A percentile compares a stretch with the other conserved stretches of the same genome.
Evolutionary conservation across 352 stramenopile genomes (phyloP).

Genomic region (Pythium pyrilobum): DNA sequence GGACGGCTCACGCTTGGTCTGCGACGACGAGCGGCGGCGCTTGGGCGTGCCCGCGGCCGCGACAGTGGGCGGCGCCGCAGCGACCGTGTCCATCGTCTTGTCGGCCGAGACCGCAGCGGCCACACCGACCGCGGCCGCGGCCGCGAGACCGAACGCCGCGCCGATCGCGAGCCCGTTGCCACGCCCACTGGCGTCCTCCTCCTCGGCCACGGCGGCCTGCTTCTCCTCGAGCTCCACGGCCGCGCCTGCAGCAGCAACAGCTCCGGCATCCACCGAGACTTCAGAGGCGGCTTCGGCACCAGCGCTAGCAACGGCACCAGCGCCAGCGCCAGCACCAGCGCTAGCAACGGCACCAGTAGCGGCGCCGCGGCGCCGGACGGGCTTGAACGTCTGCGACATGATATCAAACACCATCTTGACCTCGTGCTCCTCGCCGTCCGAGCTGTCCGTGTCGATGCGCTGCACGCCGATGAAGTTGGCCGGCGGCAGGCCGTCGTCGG

Average conservation of each 20-base stretch:
- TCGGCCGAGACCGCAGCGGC: not conserved
- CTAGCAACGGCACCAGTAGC: not conserved
- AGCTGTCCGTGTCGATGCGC: constrained; percentile 10
- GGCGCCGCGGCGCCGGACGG: not conserved
- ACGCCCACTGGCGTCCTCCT: not conserved
- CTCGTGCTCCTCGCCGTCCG: constrained; percentile 7
- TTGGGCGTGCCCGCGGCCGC: not conserved
- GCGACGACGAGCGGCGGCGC: not conserved
- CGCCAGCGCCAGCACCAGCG: not conserved
- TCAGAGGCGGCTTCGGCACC: too few species aligned
- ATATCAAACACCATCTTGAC: constrained; percentile 17
- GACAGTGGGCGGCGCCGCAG: not conserved
- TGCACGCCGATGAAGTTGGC: constrained; percentile 6
- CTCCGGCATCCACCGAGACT: not conserved
- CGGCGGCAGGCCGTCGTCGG: not conserved
- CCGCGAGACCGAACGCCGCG: not conserved
- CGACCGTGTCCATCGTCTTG: constrained; percentile 8
- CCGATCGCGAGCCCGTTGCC: not conserved
- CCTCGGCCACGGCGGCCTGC: not conserved
- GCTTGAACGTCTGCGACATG: constrained; percentile 8
- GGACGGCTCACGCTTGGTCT: constrained; percentile 10
- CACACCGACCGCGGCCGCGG: not conserved
- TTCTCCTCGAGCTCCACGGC: constrained; percentile 2
- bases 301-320: not conserved
- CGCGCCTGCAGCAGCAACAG: not conserved